phyloP scores from a whole-genome alignment of 345 rosid species.

The Carallia pectinifolia region DNA sequence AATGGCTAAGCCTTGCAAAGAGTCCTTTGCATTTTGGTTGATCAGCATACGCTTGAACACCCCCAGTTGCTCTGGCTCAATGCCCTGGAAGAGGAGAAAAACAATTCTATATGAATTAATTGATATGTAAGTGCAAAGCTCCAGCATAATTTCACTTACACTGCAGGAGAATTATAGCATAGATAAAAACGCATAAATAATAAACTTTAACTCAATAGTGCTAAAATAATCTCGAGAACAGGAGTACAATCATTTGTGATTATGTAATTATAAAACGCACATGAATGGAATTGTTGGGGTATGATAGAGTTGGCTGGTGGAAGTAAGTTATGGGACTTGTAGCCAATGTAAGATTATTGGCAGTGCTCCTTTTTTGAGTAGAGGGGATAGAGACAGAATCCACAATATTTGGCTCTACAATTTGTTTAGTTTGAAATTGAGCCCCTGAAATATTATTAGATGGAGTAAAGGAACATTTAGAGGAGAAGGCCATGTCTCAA shows the following conservation, averaged over 20 bases:
- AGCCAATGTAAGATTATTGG: too few species aligned
- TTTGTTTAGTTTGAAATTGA: background rate
- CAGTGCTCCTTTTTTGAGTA: background rate
- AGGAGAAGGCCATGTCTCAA: background rate
- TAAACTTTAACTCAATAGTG: too few species aligned
- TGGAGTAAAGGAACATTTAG: background rate
- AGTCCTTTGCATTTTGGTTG: background rate
- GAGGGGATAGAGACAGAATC: background rate
- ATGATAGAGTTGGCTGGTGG: too few species aligned
- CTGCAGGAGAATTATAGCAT: too few species aligned
- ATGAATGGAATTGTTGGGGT: too few species aligned
- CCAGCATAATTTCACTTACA: too few species aligned
- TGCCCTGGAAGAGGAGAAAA: background rate
- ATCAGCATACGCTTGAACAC: background rate
- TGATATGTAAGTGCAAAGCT: too few species aligned
- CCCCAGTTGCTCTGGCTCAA: background rate
- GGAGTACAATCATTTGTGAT: too few species aligned
- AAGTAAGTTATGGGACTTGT: too few species aligned
- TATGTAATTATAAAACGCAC: too few species aligned
- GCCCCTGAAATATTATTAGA: background rate
- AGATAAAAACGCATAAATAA: too few species aligned
- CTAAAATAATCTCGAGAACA: too few species aligned
- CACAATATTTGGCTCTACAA: background rate
- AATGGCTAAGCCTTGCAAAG: conserved; percentile 30
- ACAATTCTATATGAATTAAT: background rate